These are phyloP conservation scores for Metarhizium album DNA, from an alignment of 2,329 filamentous ascomycete species.

Conservation along the genomic window DNA sequence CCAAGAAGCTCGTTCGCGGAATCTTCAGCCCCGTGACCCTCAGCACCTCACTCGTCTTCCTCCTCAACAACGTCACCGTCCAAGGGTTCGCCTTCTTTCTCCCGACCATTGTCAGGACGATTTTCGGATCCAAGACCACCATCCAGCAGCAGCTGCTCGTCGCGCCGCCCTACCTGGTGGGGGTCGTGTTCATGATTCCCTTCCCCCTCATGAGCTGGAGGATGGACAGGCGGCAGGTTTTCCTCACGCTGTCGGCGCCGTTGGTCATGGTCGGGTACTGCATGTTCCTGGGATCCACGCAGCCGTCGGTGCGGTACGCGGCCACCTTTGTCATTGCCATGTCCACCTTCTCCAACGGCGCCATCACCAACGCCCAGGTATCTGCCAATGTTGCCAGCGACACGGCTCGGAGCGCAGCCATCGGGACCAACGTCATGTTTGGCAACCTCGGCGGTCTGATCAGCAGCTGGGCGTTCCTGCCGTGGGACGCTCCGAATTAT, in stretches of 20 bases:
- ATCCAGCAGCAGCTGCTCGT: conserved; percentile 59
- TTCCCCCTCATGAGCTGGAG: conserved; percentile 52
- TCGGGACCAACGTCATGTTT: conserved; percentile 57
- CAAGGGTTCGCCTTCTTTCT: conserved; percentile 61
- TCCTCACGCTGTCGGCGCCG: conserved; percentile 49
- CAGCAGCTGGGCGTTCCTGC: conserved; percentile 54
- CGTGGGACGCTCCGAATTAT: conserved; percentile 53
- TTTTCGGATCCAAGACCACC: conserved; percentile 46
- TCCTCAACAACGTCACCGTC: conserved; percentile 59
- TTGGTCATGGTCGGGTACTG: conserved; percentile 59
- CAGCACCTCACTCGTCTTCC: conserved; percentile 45
- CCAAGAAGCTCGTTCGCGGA: conserved; percentile 46
- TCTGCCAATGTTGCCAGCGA: conserved; percentile 63
- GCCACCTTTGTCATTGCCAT: conserved; percentile 59
- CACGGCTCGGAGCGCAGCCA: conserved; percentile 55
- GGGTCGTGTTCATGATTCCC: conserved; percentile 53
- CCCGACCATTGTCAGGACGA: conserved; percentile 57
- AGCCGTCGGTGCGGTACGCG: conserved; percentile 48
- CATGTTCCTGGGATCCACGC: conserved; percentile 52
- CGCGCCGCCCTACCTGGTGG: conserved; percentile 60
- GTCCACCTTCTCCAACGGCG: conserved; percentile 52
- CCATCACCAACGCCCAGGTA: conserved; percentile 55
- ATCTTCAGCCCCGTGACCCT: conserved; percentile 54
- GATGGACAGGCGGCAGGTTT: conserved; percentile 46
- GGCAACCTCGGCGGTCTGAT: conserved; percentile 63